Base-by-base conservation (phyloP, 225 moss, liverwort and hornwort genomes). In the Takakia lepidozioides region DNA sequence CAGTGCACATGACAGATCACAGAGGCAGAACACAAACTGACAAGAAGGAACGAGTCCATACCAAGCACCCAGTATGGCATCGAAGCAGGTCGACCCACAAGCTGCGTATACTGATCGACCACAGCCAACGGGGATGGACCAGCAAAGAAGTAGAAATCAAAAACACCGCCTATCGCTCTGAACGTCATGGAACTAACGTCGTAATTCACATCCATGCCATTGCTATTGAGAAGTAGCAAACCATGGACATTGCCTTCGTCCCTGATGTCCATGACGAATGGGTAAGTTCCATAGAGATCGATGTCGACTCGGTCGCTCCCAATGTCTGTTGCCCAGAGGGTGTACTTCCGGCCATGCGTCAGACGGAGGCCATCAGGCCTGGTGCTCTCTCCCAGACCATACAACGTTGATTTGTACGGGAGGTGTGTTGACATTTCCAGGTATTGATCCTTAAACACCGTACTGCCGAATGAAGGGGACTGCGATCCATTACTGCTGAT, bases 61-160 rank as follows among this genome's bases (percentile, higher is more conserved):
- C 88, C 93, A 10, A 93, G 66, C 38, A 75, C 63, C 93, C 88
- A 93, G 73, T 86, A 93, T 23, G 88, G 88, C 88, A 93, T 93
- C 16, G 83, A 65, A 25, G 86, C 86, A 19, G 93, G 93, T 5
- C 83, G 80, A 56, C 93, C 88, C 0, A 88, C 71, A 27, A 93
- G 63, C 51, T 72, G 62, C 40, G 88, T 86, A 48, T 81, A 81
- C 55, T 93, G 93, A 28, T 85, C 83, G 17, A 86, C 67, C 27
- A 88, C 67, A 2, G 72, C 25, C 5, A 78, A 54, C 38, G 93
- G 93, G 38, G 73, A 48, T 6, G 88, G 69, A 2, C 93, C 93
- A 0, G 75, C 78, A 47, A 93, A 78, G 58, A 88, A 86, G 28
- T 93, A 93, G 34, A 93, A 79, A 53, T 93, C 93, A 4, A 86